phyloP scores from a whole-genome alignment of 148 eudicot species.

The Rhododendron molle region DNA sequence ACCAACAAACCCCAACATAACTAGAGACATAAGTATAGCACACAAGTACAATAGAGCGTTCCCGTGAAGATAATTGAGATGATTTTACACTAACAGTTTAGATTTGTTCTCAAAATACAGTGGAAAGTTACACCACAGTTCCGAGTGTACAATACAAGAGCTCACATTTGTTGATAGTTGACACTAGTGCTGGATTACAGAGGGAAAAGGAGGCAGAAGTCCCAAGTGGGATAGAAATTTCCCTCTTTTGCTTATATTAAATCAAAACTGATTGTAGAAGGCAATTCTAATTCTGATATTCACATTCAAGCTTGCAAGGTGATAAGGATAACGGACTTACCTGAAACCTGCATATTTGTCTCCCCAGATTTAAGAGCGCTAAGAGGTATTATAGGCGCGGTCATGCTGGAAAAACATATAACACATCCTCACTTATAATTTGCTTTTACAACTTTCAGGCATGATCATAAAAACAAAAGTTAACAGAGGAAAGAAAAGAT shows the following conservation, averaged over 20 bases:
- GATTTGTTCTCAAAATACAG: neutral
- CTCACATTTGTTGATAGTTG: neutral
- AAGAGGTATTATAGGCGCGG: conserved; percentile 79
- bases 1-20: neutral
- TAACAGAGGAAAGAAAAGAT: neutral
- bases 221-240: neutral
- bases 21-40: neutral
- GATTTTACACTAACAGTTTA: neutral
- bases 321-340: conserved; percentile 32
- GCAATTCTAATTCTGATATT: neutral
- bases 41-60: neutral
- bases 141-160: neutral
- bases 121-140: neutral
- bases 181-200: neutral
- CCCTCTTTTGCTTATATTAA: neutral
- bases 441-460: neutral
- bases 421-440: conserved; percentile 5
- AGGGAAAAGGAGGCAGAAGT: neutral
- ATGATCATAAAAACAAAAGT: neutral
- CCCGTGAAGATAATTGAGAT: neutral
- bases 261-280: neutral
- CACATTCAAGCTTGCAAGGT: neutral
- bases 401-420: conserved; percentile 61
- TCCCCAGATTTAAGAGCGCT: conserved; percentile 76
- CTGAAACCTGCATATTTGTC: conserved; percentile 74